Percentiles rank a stretch among this genome's conserved stretches.
Conservation (phyloP, 2,329 filamentous ascomycete species). For the Alternaria consortialis region DNA sequence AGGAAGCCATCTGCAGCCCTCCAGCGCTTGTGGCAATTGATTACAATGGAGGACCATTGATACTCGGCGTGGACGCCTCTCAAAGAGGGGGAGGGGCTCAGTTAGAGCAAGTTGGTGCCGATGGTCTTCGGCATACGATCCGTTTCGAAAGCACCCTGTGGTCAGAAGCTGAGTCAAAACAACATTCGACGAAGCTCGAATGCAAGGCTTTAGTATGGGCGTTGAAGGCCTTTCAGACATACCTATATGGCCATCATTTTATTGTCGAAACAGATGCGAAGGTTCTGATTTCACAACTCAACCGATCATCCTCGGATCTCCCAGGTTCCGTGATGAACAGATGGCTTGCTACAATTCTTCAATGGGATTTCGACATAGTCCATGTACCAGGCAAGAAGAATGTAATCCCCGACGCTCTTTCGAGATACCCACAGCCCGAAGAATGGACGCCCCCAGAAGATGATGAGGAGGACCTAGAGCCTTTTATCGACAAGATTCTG, state of each 20-base stretch:
- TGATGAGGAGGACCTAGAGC: not conserved
- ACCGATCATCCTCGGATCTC: not conserved
- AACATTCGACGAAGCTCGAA: not conserved
- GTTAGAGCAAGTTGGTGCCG: not conserved
- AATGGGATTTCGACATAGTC: slow-evolving; percentile 2
- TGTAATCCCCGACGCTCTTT: not conserved
- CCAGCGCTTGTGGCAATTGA: not conserved
- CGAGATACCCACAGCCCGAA: not conserved
- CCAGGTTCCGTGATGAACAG: not conserved
- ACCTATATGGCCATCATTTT: slow-evolving; percentile 6
- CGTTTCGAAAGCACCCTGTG: slow-evolving; percentile 3
- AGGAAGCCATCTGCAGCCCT: no score
- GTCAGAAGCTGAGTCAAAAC: not conserved
- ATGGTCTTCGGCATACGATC: not conserved
- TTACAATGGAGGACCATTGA: not conserved
- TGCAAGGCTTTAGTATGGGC: not conserved
- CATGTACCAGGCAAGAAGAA: not conserved
- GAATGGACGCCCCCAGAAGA: not conserved
- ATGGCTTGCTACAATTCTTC: not conserved
- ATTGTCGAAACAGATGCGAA: not conserved
- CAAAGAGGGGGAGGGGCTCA: not conserved
- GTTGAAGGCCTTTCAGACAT: slow-evolving; percentile 1
- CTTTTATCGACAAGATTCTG: slow-evolving; percentile 1
- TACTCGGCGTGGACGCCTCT: not conserved
- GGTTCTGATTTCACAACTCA: not conserved